Percentiles rank a stretch among this genome's conserved stretches.
Evolutionary conservation across 768 basidiomycete species (phyloP).

Genomic region (Fomitopsis serialis): DNA sequence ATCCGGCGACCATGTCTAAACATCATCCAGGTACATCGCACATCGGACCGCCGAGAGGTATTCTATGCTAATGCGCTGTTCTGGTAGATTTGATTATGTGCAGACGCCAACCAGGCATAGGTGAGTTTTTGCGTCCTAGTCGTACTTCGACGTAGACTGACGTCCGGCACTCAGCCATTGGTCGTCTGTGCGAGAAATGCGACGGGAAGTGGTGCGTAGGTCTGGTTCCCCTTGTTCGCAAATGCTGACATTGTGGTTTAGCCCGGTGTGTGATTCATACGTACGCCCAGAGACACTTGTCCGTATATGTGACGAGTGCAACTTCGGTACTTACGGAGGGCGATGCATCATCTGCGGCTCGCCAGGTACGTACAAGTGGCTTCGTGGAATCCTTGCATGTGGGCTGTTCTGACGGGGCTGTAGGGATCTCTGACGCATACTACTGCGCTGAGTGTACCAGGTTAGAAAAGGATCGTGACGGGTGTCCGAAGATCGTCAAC

Average conservation of each 20-base stretch:
- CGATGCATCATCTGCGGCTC: slow-evolving; percentile 97
- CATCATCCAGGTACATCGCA: slow-evolving; percentile 25
- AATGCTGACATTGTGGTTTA: slow-evolving; percentile 24
- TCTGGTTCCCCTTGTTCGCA: too few species aligned
- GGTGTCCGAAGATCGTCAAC: slow-evolving; percentile 97
- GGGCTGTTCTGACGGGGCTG: neutral
- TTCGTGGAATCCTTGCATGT: neutral
- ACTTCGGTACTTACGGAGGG: slow-evolving; percentile 97
- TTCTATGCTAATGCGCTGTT: neutral
- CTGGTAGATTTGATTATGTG: slow-evolving; percentile 95
- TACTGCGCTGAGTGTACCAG: slow-evolving; percentile 98
- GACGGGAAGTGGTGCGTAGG: slow-evolving; percentile 93
- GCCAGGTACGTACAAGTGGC: slow-evolving; percentile 51
- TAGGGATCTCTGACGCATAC: slow-evolving; percentile 98
- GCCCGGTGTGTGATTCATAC: slow-evolving; percentile 98
- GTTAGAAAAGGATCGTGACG: slow-evolving; percentile 95
- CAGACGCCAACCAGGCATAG: slow-evolving; percentile 94
- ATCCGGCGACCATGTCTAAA: slow-evolving; percentile 25
- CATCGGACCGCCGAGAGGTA: neutral
- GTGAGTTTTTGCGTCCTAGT: slow-evolving; percentile 38
- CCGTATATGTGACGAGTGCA: slow-evolving; percentile 98
- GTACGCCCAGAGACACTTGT: slow-evolving; percentile 98
- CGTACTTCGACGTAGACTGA: slow-evolving; percentile 5
- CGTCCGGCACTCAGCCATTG: slow-evolving; percentile 63
- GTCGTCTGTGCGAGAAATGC: slow-evolving; percentile 97